These are phyloP conservation scores for Schrenkiella parvula DNA, from an alignment of 345 rosid genomes.

Conservation along the genomic window DNA sequence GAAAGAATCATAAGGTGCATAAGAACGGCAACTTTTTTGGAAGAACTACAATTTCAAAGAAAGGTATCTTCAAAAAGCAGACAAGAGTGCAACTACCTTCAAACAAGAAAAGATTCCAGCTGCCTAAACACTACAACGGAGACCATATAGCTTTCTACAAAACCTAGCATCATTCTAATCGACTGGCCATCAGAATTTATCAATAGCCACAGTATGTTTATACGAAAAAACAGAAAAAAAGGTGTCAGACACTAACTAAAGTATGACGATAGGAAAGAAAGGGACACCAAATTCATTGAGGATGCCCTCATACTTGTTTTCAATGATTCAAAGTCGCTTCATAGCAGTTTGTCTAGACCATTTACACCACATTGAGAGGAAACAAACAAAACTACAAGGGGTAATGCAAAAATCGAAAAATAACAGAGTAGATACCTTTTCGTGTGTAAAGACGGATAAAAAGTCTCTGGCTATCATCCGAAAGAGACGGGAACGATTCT, in stretches of 20 bases:
- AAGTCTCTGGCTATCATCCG: slow-evolving; percentile 78
- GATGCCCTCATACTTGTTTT: not conserved
- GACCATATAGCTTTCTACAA: slow-evolving; percentile 1
- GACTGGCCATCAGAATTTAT: too few relatives aligned
- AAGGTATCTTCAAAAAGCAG: not conserved
- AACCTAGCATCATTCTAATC: slow-evolving; percentile 1
- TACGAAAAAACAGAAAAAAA: not conserved
- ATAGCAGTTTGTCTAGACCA: not conserved
- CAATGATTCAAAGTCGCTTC: not conserved
- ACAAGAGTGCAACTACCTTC: not conserved
- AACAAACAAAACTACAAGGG: not conserved
- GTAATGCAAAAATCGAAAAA: not conserved
- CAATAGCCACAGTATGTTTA: not conserved
- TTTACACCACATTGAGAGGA: not conserved
- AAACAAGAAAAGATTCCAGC: slow-evolving; percentile 13
- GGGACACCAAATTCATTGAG: not conserved
- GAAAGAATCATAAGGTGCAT: not conserved
- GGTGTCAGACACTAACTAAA: not conserved
- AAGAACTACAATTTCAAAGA: not conserved
- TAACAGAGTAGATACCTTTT: slow-evolving; percentile 50
- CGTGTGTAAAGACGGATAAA: slow-evolving; percentile 82
- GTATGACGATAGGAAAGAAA: not conserved
- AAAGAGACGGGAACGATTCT: slow-evolving; percentile 65
- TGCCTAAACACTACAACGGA: not conserved
- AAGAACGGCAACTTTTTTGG: not conserved